Evolutionary conservation across 129 eudicot genomes (phyloP).

Genomic region (Scalesia atractyloides): DNA sequence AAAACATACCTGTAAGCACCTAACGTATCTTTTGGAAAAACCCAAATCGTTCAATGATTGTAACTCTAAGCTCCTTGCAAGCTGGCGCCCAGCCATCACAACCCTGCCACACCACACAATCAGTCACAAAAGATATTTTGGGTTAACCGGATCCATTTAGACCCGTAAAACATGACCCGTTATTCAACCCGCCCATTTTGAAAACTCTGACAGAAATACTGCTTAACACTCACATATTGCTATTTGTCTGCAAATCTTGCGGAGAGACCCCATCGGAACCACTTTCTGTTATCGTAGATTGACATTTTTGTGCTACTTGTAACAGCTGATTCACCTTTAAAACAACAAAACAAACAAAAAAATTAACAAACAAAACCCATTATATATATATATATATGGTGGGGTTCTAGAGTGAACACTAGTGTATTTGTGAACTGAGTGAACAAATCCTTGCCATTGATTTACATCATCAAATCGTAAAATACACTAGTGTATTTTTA

Average conservation of each 20-base stretch:
- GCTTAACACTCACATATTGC: slow-evolving; percentile 66
- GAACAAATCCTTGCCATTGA: no score
- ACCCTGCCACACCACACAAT: slow-evolving; percentile 56
- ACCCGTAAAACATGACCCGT: neutral
- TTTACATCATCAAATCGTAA: no score
- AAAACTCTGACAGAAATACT: neutral
- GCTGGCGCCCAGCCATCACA: slow-evolving; percentile 85
- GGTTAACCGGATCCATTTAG: neutral
- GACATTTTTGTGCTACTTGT: slow-evolving; percentile 94
- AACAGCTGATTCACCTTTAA: slow-evolving; percentile 84
- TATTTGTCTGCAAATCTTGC: slow-evolving; percentile 79
- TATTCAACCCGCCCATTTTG: neutral
- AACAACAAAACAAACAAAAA: neutral
- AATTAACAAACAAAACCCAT: neutral
- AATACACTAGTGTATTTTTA: no score
- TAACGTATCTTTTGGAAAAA: slow-evolving; percentile 85
- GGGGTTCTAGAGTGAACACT: no score
- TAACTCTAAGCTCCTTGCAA: slow-evolving; percentile 86
- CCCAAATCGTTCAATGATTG: slow-evolving; percentile 91
- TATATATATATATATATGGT: no score
- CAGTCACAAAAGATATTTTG: slow-evolving; percentile 8
- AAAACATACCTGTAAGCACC: slow-evolving; percentile 74
- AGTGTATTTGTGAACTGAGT: no score
- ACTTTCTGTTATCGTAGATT: slow-evolving; percentile 78
- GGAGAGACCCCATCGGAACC: slow-evolving; percentile 84